Conservation (phyloP, 495 filamentous ascomycete genomes). For the Podospora bellae-mahoneyi region DNA sequence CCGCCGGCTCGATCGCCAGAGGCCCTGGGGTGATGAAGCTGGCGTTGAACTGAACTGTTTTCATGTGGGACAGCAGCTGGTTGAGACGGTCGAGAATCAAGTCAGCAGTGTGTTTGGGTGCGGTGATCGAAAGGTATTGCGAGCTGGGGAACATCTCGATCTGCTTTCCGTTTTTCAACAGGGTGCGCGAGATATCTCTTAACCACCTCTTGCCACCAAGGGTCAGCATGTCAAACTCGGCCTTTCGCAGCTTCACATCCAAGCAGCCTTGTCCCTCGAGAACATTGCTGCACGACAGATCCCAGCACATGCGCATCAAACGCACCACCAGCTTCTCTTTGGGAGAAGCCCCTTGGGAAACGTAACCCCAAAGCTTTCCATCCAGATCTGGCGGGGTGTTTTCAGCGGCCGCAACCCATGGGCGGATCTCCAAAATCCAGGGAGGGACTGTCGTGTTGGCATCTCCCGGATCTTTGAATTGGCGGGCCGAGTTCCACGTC, state of each 20-base stretch:
- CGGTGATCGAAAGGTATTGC: slow-evolving; percentile 34
- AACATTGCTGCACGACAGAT: slow-evolving; percentile 31
- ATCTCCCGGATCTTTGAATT: slow-evolving; percentile 8
- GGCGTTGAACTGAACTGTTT: slow-evolving; percentile 19
- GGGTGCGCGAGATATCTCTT: slow-evolving; percentile 26
- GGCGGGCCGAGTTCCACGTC: slow-evolving; percentile 11
- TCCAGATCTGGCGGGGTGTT: slow-evolving; percentile 11
- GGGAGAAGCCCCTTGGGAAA: slow-evolving; percentile 18
- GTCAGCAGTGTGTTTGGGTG: slow-evolving; percentile 33
- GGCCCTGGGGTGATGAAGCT: slow-evolving; percentile 22
- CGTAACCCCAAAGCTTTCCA: slow-evolving; percentile 27
- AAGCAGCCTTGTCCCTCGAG: slow-evolving; percentile 33
- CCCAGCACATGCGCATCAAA: slow-evolving; percentile 45
- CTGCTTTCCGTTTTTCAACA: slow-evolving; percentile 32
- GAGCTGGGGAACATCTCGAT: slow-evolving; percentile 31
- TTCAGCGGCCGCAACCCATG: slow-evolving; percentile 33
- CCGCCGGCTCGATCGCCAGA: slow-evolving; percentile 17
- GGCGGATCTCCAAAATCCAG: slow-evolving; percentile 33
- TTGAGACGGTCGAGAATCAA: slow-evolving; percentile 41
- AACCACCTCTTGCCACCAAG: slow-evolving; percentile 37
- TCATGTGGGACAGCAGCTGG: slow-evolving; percentile 26
- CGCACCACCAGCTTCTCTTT: slow-evolving; percentile 38
- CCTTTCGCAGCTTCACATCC: slow-evolving; percentile 29
- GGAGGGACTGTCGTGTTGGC: neutral
- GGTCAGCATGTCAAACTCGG: slow-evolving; percentile 39